Evolutionary conservation across 305 asterid species (phyloP), one percentile per base, ranked within the genome.

Genomic region (Fraxinus sp.): DNA sequence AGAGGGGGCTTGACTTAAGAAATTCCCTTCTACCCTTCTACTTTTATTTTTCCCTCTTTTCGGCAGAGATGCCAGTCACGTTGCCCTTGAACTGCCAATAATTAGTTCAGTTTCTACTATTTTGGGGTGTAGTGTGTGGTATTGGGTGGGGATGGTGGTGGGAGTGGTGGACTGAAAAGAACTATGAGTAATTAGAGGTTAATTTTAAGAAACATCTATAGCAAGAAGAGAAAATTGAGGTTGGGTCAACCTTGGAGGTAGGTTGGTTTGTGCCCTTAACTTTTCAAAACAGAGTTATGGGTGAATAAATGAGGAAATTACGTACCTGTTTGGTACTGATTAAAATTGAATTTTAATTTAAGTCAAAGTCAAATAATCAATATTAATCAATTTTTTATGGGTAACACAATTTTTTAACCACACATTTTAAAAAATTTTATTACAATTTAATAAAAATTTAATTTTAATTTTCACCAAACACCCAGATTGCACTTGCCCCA

Each of bases 41-140:
- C 41, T 37, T 77, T 81, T 80, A 79, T 28, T 35, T 20, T 3
- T 7, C 9, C 24, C 3, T 7, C 10, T 18, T 52, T 49, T 52
- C 22, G 20, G 64, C 64, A 52, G 64, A 74, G 83, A 88, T 83
- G 90, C 87, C 66, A 81, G 85, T 83, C 84, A 85, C 87, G 80
- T 35, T 83, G 64, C 79, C 85, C 78, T 80, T 66, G 80, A 66
- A 72, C 85, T 71, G 77, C 28, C 55, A 39, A 82, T 55, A 70
- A 22, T 77, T 52, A 70, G 35, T 78, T 5, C 64, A 55, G 22
- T 75, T 77, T 62, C 28, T 52, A 52, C 20, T 46, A 79, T 18
- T 59, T 59, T 59, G 28, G 70, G 70, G 62, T 52, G n/a, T 52
- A 0, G 62, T 1, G 43, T 7, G 43, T 37, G 43, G 43, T 1